Evolutionary conservation across 805 yeast genomes (phyloP).

Genomic region (Wickerhamiella brachini): DNA sequence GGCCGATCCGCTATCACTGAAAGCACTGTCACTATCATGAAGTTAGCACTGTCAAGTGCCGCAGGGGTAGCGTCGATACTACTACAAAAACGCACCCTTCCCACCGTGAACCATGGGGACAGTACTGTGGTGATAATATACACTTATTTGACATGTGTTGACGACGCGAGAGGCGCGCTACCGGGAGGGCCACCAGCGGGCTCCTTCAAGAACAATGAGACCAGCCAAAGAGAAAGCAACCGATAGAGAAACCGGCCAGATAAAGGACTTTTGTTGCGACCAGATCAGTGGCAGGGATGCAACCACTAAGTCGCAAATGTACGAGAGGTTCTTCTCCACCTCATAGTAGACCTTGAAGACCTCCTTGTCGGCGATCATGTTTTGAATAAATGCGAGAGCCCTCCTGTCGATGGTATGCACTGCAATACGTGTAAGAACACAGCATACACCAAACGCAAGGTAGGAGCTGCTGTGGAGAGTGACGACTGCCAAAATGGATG

Average conservation of each 20-base stretch:
- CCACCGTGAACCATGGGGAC: too few relatives aligned
- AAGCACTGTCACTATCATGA: too few relatives aligned
- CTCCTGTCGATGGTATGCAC: conserved; percentile 8
- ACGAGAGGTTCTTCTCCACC: conserved; percentile 9
- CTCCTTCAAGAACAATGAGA: conserved; percentile 1
- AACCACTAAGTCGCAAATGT: conserved; percentile 7
- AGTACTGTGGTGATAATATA: too few relatives aligned
- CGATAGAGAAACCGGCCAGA: conserved; percentile 10
- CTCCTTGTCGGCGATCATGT: conserved; percentile 13
- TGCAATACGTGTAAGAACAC: conserved; percentile 13
- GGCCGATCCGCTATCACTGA: too few relatives aligned
- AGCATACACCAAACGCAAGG: conserved; percentile 4
- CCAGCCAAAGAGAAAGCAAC: conserved; percentile 8
- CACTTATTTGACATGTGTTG: background rate
- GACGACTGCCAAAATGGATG: background rate
- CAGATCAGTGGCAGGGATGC: conserved; percentile 10
- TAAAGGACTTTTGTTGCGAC: conserved; percentile 6
- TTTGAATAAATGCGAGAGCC: conserved; percentile 8
- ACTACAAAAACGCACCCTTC: too few relatives aligned
- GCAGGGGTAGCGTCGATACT: too few relatives aligned
- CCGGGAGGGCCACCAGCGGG: background rate
- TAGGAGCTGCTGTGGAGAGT: background rate
- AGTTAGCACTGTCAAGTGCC: too few relatives aligned
- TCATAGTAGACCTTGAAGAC: conserved; percentile 10
- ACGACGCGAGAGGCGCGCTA: background rate